phyloP scores from a whole-genome alignment of 768 basidiomycete genomes.

The Phaffia tasmanica region DNA sequence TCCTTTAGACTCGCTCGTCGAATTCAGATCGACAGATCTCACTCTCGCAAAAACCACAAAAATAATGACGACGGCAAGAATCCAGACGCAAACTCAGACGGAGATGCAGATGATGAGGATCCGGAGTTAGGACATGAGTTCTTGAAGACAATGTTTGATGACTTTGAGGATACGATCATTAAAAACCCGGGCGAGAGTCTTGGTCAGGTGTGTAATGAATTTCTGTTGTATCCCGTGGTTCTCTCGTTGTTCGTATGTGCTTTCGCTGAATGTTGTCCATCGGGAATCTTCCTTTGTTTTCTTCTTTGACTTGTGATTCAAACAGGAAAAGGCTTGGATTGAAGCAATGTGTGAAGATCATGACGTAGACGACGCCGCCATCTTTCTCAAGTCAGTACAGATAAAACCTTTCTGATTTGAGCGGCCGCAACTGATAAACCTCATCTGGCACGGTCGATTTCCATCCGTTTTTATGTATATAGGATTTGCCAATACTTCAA shows the following conservation, averaged over 20 bases:
- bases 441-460: background rate
- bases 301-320: background rate
- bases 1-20: too few species aligned
- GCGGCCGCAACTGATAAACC: background rate
- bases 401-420: background rate
- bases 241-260: background rate
- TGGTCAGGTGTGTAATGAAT: conserved; percentile 7
- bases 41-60: conserved; percentile 42
- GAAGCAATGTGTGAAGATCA: conserved; percentile 9
- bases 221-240: background rate
- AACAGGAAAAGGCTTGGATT: conserved; percentile 12
- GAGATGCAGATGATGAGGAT: conserved; percentile 50
- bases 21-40: too few species aligned
- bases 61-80: conserved; percentile 26
- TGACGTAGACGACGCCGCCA: background rate
- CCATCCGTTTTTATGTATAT: background rate
- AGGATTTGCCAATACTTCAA: conserved; percentile 92
- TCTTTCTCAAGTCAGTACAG: conserved; percentile 1
- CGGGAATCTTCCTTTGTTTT: background rate
- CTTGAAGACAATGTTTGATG: conserved; percentile 34
- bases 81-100: conserved; percentile 38
- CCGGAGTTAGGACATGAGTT: conserved; percentile 67
- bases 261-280: background rate
- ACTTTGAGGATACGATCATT: conserved; percentile 14
- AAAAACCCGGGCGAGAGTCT: conserved; percentile 1